A percentile compares a stretch with the other conserved stretches of the same genome.
These are phyloP conservation scores for Trichoderma guizhouense DNA, from an alignment of 2,329 filamentous ascomycete species.

Conservation along the genomic window DNA sequence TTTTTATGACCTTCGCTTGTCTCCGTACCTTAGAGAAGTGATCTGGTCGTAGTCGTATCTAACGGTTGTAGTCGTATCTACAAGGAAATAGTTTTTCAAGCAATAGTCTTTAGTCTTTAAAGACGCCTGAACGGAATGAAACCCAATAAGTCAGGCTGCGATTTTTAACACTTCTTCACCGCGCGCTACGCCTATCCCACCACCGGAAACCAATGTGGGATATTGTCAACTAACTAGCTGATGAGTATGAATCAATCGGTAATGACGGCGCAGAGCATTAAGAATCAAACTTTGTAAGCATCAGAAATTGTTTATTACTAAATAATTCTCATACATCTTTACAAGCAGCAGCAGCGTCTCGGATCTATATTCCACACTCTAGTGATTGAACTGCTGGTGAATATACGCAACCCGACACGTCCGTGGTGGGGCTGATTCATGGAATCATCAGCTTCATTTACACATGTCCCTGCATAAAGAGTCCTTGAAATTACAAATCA, in stretches of 20 bases:
- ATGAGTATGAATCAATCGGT: not conserved
- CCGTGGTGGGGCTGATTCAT: not conserved
- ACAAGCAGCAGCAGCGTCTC: not conserved
- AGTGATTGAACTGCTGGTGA: not conserved
- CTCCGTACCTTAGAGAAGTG: not conserved
- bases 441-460: not conserved
- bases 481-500: not conserved
- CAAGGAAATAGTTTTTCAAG: not conserved
- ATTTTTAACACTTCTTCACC: not conserved
- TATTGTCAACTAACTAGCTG: not conserved
- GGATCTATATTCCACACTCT: not conserved
- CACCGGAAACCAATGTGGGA: not conserved
- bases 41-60: not conserved
- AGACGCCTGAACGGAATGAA: not conserved
- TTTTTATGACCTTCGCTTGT: too few species aligned
- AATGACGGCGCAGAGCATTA: not conserved
- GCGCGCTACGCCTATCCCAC: not conserved
- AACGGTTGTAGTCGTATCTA: not conserved
- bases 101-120: not conserved
- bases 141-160: not conserved
- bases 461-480: not conserved
- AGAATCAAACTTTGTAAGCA: not conserved
- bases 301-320: not conserved
- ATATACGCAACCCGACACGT: not conserved
- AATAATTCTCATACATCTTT: not conserved